Evolutionary conservation across 2,329 filamentous ascomycete species (phyloP), one percentile per base, ranked within the genome.

Genomic region (Stylonectria norvegica): DNA sequence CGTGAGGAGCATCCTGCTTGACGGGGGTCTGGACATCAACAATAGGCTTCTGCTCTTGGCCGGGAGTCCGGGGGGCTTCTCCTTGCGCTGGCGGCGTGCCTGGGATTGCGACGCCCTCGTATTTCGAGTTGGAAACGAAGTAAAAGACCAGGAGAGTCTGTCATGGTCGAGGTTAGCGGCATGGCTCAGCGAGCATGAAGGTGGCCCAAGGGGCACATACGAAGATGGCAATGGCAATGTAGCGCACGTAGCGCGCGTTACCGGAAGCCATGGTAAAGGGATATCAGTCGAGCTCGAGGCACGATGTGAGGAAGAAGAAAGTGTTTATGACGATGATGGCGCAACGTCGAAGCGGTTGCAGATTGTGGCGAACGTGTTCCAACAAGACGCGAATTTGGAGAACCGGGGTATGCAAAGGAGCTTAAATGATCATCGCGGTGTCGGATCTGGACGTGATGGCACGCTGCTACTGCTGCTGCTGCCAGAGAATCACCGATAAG

Each of bases 141-240:
- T 91, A 93, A 63, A 95, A 77, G 48, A 94, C 72, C 48, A 49
- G 48, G 25, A 50, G 43, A 16, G 42, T 49, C 45, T 51, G 37
- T 38, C 20, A 36, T 18, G 36, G 43, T n/a, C n/a, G n/a, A n/a
- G n/a, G n/a, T n/a, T n/a, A n/a, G 35, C 36, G 23, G 20, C 20
- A 35, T 14, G 20, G 27, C 48, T 46, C 39, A 50, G 52, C 28
- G 23, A 22, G 29, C 20, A 17, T 7, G 10, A 30, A 15, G 6
- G 20, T 37, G 42, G 42, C 38, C 36, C 28, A n/a, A n/a, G n/a
- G n/a, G n/a, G n/a, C 31, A 75, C 85, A 61, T 78, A 95, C 90
- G 61, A 95, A 84, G 60, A 89, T 77, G 44, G 89, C 86, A 60
- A 95, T 81, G 61, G 93, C 75, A 63, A 95, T 75, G 67, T 83